Percentiles rank a stretch among this genome's conserved stretches.
Evolutionary conservation across 495 filamentous ascomycete species (phyloP).

Genomic region (Aspergillus coremiiformis): DNA sequence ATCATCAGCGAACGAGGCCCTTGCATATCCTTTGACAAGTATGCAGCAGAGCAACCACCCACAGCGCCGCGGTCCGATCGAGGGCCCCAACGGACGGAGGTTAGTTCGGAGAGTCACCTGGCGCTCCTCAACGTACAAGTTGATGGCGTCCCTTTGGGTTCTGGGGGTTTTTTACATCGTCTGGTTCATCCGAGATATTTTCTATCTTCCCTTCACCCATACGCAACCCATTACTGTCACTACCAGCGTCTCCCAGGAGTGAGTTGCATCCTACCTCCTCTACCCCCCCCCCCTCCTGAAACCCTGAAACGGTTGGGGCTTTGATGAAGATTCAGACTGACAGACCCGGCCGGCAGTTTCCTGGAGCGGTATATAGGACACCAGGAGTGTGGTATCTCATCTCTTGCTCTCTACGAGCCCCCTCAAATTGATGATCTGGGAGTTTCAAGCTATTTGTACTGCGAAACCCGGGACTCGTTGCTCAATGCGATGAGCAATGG

Average conservation of each 20-base stretch:
- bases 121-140: slow-evolving; percentile 44
- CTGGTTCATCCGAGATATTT: slow-evolving; percentile 42
- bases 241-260: slow-evolving; percentile 12
- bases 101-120: slow-evolving; percentile 44
- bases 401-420: slow-evolving; percentile 33
- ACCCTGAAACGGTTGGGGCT: neutral
- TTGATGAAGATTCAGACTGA: slow-evolving; percentile 12
- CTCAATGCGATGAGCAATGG: slow-evolving; percentile 41
- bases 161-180: slow-evolving; percentile 41
- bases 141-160: slow-evolving; percentile 43
- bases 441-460: slow-evolving; percentile 21
- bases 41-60: slow-evolving; percentile 20
- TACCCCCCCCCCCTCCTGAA: no score
- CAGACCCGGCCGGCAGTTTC: slow-evolving; percentile 24
- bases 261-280: slow-evolving; percentile 13
- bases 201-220: slow-evolving; percentile 32
- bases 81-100: slow-evolving; percentile 38
- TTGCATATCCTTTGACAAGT: slow-evolving; percentile 29
- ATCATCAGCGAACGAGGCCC: slow-evolving; percentile 30
- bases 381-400: slow-evolving; percentile 39
- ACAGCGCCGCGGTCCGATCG: slow-evolving; percentile 37
- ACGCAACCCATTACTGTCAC: slow-evolving; percentile 13
- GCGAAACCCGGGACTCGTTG: slow-evolving; percentile 30
- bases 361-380: slow-evolving; percentile 38
- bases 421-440: slow-evolving; percentile 16